Evolutionary conservation across 2,329 filamentous ascomycete genomes (phyloP).

Genomic region (Teratosphaeria viscida): DNA sequence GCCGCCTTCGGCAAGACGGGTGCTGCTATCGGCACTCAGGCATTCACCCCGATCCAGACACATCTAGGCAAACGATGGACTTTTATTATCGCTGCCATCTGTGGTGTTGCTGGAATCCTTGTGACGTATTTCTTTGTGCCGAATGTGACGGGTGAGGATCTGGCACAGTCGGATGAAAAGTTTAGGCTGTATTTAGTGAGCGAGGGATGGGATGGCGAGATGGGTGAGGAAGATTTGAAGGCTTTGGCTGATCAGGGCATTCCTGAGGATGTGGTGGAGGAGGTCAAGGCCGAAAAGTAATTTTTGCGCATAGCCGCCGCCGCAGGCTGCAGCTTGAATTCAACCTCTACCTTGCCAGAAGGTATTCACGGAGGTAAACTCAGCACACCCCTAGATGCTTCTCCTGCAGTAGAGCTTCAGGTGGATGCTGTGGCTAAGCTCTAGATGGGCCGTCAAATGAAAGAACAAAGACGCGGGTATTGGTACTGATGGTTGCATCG

Average conservation of each 20-base stretch:
- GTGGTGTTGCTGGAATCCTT: slow-evolving; percentile 37
- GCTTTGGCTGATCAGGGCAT: slow-evolving; percentile 21
- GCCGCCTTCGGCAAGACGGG: slow-evolving; percentile 44
- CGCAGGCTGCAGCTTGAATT: background rate
- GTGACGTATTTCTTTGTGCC: slow-evolving; percentile 41
- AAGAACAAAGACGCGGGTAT: background rate
- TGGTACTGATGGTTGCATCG: background rate
- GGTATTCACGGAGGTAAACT: no score
- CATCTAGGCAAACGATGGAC: slow-evolving; percentile 41
- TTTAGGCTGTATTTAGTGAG: slow-evolving; percentile 36
- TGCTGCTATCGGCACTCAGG: slow-evolving; percentile 42
- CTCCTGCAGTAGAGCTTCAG: no score
- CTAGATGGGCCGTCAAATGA: background rate
- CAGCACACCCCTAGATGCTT: no score
- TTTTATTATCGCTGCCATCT: slow-evolving; percentile 44
- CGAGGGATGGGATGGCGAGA: slow-evolving; percentile 39
- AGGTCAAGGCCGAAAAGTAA: background rate
- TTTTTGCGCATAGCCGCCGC: no score
- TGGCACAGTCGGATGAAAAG: slow-evolving; percentile 33
- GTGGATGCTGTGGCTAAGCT: background rate
- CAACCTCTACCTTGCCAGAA: no score
- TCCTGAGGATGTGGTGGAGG: background rate
- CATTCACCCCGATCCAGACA: slow-evolving; percentile 33
- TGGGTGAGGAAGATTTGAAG: slow-evolving; percentile 33
- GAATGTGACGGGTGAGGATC: slow-evolving; percentile 36